These are phyloP conservation scores for Iris macrosiphon DNA, from an alignment of 106 monocot species.

Conservation along the genomic window DNA sequence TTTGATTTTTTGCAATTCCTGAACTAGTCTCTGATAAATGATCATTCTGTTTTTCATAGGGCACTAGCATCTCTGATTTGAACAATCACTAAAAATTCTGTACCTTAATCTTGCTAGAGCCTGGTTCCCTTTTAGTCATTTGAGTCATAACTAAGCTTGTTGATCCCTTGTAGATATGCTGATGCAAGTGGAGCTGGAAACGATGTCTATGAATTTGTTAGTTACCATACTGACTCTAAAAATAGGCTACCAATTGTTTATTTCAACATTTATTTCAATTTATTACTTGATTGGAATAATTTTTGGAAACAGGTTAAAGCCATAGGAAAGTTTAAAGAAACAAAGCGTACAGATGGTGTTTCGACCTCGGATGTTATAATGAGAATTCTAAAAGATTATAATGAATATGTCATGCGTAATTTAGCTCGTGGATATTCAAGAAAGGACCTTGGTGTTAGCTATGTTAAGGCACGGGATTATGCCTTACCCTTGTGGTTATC, in stretches of 20 bases:
- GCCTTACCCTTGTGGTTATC: background rate
- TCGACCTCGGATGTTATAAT: slow-evolving; percentile 56
- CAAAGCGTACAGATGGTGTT: slow-evolving; percentile 50
- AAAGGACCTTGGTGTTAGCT: slow-evolving; percentile 57
- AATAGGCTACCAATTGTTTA: too few species aligned
- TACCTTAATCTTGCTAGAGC: too few species aligned
- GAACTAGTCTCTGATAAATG: too few species aligned
- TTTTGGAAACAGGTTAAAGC: slow-evolving; percentile 16
- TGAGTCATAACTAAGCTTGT: background rate
- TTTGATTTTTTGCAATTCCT: too few species aligned
- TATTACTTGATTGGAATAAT: too few species aligned
- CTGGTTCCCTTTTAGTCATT: too few species aligned
- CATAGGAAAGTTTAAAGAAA: slow-evolving; percentile 52
- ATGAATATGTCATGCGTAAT: slow-evolving; percentile 56
- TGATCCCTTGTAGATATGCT: slow-evolving; percentile 32
- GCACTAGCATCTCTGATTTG: too few species aligned
- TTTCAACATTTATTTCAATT: too few species aligned
- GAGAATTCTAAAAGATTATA: slow-evolving; percentile 56
- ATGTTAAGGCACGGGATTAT: slow-evolving; percentile 34
- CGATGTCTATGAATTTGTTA: slow-evolving; percentile 62
- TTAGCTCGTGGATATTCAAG: slow-evolving; percentile 52
- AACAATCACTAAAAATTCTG: background rate
- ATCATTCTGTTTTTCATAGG: too few species aligned
- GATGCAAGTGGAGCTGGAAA: slow-evolving; percentile 61
- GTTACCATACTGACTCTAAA: background rate